Evolutionary conservation across 2,329 filamentous ascomycete genomes (phyloP), one percentile per base, ranked within the genome.

Genomic region (Aspergillus floridensis): DNA sequence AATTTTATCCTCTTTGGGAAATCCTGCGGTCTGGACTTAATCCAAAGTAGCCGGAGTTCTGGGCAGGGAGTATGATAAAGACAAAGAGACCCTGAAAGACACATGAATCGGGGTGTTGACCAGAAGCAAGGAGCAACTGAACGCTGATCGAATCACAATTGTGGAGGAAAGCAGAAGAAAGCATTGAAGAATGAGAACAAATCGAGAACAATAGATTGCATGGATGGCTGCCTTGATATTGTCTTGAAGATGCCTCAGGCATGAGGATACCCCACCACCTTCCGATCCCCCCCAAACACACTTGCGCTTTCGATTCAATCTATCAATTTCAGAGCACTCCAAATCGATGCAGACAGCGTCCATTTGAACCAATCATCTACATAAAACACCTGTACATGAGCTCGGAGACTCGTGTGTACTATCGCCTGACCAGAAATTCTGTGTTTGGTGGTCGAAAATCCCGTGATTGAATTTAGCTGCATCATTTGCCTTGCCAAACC

Each of bases 221-320:
- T 57, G 38, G 47, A 62, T 68, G 65, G 61, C 64, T 61, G 59
- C 65, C 58, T 63, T 65, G 63, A 63, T 68, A 69, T 66, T 66
- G 66, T 66, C 59, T 52, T 56, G 24, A 12, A 2, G 12, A 16
- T 61, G 70, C 70, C 70, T 72, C 53, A 72, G 70, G 70, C 69
- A 61, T 49, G 32, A 38, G 57, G 49, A 12, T 47, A 61, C 67
- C 66, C 68, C 21, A 21, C 22, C 68, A 69, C 68, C 60, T 32
- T 56, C 59, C 51, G 3, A 10, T 29, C 2, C 7, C 58, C 53
- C 29, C 32, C 52, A 57, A 53, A 51, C 53, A 46, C 22, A 31
- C 14, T 54, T 24, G 32, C 16, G 31, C 55, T 22, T 56, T 47
- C 53, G 59, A 48, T 49, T 59, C 62, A 53, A 51, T 53, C 56